Evolutionary conservation across 2,329 filamentous ascomycete species (phyloP), one percentile per base, ranked within the genome.

Genomic region (Remersonia thermophila): DNA sequence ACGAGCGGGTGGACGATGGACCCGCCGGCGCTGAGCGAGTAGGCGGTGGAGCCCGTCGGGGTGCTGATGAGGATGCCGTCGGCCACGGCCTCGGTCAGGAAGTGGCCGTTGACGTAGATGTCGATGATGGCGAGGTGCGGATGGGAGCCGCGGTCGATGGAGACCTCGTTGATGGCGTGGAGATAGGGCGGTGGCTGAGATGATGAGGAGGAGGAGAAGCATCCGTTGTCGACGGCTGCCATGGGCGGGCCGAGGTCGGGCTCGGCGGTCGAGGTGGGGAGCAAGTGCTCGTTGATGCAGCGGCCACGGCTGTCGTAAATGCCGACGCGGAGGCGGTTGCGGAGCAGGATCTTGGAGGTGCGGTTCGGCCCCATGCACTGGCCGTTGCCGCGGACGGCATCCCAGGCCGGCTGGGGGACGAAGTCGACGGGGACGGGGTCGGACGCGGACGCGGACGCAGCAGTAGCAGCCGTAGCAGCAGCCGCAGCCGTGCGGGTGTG

Each of bases 61-160:
- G 89, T 95, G 44, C 82, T 86, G 40, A 96, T 77, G 30, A 96
- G 80, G 57, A 98, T 93, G 34, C 91, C 91, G 56, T 98, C 91
- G 1, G 87, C 89, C 10, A 93, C 87, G 1, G 85, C 89, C 56
- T 94, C 86, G 2, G 91, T 98, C 31, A 98, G 66, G 51, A 91
- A 93, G 37, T 85, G 77, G 25, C 83, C 81, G 49, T 87, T 87
- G 41, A 96, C 80, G 51, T 78, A 91, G 30, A 98, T 83, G 52
- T 93, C 84, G 47, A 98, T 83, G 46, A 94, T 80, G 27, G 86
- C 84, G 5, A 98, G 71, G 57, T 96, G 89, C 0, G 91, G 85
- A 44, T 89, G 80, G 25, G 81, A 79, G 28, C 91, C 91, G 15
- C 91, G 78, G 57, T 98, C 91, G 26, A 98, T 80, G 2, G 93